These are phyloP conservation scores for Ascochyta fabae DNA, from an alignment of 2,329 filamentous ascomycete species.

Conservation along the genomic window DNA sequence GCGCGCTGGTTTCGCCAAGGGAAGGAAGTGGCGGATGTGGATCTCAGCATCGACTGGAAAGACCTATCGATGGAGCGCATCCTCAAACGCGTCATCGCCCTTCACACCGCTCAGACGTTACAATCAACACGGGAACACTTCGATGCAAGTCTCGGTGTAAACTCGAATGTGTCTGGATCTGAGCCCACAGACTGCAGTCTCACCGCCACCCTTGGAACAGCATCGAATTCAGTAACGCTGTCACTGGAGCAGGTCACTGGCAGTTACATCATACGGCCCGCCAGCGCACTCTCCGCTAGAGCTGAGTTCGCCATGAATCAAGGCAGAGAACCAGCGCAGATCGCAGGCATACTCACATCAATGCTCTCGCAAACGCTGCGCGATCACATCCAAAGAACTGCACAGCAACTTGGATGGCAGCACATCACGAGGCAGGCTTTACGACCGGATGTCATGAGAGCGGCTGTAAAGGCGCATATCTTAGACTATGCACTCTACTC, in stretches of 20 bases:
- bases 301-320: conserved; percentile 71
- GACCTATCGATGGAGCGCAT: conserved; percentile 76
- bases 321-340: conserved; percentile 63
- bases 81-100: conserved; percentile 74
- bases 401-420: conserved; percentile 70
- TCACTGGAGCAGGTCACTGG: conserved; percentile 81
- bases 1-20: conserved; percentile 86
- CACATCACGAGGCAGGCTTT: conserved; percentile 45
- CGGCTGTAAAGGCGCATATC: conserved; percentile 66
- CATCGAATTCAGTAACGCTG: conserved; percentile 63
- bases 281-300: conserved; percentile 48
- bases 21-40: conserved; percentile 72
- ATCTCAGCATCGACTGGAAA: conserved; percentile 70
- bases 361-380: conserved; percentile 68
- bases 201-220: conserved; percentile 71
- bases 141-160: conserved; percentile 64
- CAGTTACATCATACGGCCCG: conserved; percentile 71
- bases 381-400: conserved; percentile 66
- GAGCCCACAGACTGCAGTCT: conserved; percentile 73
- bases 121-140: conserved; percentile 64
- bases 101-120: conserved; percentile 76
- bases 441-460: conserved; percentile 61
- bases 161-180: conserved; percentile 62
- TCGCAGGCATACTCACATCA: conserved; percentile 63
- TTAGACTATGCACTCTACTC: conserved; percentile 73